Base-by-base conservation (phyloP, 768 basidiomycete species). In the Steccherinum ochraceum region DNA sequence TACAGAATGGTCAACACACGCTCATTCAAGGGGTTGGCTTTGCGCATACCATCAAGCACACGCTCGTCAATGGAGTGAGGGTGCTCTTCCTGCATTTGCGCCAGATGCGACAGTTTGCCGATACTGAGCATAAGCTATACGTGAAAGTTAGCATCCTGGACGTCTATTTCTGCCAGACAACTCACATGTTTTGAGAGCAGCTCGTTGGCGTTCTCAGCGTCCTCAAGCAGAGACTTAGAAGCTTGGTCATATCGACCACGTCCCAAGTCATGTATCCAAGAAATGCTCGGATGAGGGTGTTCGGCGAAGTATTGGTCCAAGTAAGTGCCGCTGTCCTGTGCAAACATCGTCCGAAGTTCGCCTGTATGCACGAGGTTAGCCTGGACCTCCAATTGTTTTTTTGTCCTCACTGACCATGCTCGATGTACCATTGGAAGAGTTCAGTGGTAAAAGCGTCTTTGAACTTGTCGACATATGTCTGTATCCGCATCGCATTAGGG, bases 341-440 rank as follows among this genome's bases (percentile, higher is more conserved):
- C 80, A 57, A 97, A 90, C 66, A 97, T 76, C 4, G 84, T 78
- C 12, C 91, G 80, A 20, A 90, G 67, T 67, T 92, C 91, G 16
- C 89, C 90, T 91, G 45, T 2, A 54, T 16, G 16, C 30, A n/a
- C n/a, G n/a, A n/a, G n/a, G n/a, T 50, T 18, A 18, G 10, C 49
- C 2, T n/a, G 25, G 13, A 26, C n/a, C n/a, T n/a, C n/a, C n/a
- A n/a, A n/a, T n/a, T n/a, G n/a, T n/a, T n/a, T n/a, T n/a, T n/a
- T n/a, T n/a, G n/a, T n/a, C n/a, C n/a, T n/a, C n/a, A 63, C 77
- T 41, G 51, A 88, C 91, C 89, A 56, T 93, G 84, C 57, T 92
- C 88, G 46, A 95, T 87, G 64, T 91, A 95, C 89, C 89, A 96
- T 60, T 82, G 79, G 61, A 89, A 94, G n/a, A 96, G 74, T 60